phyloP scores from a whole-genome alignment of 768 basidiomycete genomes.

The Trametes coccinea region DNA sequence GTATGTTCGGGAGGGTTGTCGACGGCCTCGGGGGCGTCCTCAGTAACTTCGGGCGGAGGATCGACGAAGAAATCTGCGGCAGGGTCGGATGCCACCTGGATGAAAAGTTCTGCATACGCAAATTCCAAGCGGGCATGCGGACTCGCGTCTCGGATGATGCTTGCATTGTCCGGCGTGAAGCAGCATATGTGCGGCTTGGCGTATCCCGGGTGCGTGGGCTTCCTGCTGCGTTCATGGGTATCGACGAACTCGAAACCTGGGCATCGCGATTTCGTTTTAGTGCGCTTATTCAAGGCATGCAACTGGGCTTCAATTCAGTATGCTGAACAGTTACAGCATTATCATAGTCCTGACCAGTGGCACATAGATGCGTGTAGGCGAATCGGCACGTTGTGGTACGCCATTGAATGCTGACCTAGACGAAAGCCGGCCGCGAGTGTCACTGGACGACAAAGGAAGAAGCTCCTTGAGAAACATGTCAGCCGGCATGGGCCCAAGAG shows the following conservation, averaged over 20 bases:
- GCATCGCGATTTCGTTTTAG: neutral
- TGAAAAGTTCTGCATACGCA: conserved; percentile 17
- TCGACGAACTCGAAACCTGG: conserved; percentile 9
- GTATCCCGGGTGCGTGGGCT: neutral
- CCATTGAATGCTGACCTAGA: neutral
- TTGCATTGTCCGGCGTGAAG: neutral
- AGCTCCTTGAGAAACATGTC: no score
- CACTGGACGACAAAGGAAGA: neutral
- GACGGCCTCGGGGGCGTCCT: no score
- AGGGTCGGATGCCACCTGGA: conserved; percentile 5
- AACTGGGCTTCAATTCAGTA: no score
- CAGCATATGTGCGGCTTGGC: conserved; percentile 14
- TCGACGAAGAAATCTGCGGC: conserved; percentile 16
- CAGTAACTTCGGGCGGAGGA: no score
- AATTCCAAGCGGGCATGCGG: neutral
- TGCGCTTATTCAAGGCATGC: neutral
- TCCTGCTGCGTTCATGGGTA: neutral
- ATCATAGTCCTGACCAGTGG: neutral
- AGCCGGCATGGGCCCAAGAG: no score
- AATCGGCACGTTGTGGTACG: neutral
- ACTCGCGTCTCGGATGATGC: neutral
- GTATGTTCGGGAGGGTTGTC: no score
- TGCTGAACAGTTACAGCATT: no score
- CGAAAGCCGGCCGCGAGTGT: no score
- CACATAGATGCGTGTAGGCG: neutral